These are phyloP conservation scores for Hanseniaspora vineae DNA, from an alignment of 805 yeast species.

Conservation along the genomic window DNA sequence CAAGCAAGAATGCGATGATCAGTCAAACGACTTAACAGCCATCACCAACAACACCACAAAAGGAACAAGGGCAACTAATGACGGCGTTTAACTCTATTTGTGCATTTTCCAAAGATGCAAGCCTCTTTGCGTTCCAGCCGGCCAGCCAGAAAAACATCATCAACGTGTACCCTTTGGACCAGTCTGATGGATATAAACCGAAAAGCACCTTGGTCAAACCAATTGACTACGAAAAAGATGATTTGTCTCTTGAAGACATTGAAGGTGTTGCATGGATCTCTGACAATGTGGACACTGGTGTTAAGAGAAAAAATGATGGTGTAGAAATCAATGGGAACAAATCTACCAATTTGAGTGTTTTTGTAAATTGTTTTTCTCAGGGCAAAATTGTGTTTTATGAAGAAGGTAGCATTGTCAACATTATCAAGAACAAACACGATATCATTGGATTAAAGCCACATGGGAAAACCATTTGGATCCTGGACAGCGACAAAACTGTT, in stretches of 20 bases:
- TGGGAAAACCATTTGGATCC: conserved; percentile 23
- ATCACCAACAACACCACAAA: too few relatives aligned
- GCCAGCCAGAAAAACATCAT: conserved; percentile 24
- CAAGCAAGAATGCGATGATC: too few relatives aligned
- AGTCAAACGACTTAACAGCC: conserved; percentile 7
- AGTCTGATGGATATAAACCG: conserved; percentile 13
- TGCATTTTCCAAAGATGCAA: conserved; percentile 19
- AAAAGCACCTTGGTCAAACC: conserved; percentile 20
- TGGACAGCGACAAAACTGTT: conserved; percentile 21
- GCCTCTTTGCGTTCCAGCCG: conserved; percentile 22
- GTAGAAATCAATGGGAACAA: not conserved
- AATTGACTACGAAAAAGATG: conserved; percentile 22
- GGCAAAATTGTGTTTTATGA: conserved; percentile 23
- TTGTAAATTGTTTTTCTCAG: not conserved
- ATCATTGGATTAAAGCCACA: conserved; percentile 25
- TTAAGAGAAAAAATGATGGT: not conserved
- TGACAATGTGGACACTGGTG: not conserved
- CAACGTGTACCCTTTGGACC: conserved; percentile 22
- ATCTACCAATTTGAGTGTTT: not conserved
- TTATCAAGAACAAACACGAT: conserved; percentile 25
- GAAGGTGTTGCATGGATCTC: conserved; percentile 15
- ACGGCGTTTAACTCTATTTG: conserved; percentile 11
- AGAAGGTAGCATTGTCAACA: conserved; percentile 23
- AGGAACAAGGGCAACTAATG: not conserved
- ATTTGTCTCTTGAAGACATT: conserved; percentile 16